These are phyloP conservation scores for Penicillium robsamsonii DNA, from an alignment of 495 filamentous ascomycete species.

Conservation along the genomic window DNA sequence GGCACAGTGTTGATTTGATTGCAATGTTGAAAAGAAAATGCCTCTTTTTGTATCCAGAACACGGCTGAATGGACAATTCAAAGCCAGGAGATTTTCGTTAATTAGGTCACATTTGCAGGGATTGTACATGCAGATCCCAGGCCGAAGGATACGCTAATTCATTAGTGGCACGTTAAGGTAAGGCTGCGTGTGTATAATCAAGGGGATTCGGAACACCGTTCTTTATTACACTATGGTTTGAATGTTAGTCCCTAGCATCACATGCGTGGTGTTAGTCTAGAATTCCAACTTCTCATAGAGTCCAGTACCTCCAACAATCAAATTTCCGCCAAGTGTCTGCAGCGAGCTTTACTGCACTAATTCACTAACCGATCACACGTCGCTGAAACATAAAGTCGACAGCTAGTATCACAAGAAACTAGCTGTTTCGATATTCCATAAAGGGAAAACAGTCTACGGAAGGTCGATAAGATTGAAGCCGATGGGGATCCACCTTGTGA, in stretches of 20 bases:
- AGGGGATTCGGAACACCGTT: background rate
- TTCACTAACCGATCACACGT: conserved; percentile 23
- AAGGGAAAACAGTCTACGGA: conserved; percentile 15
- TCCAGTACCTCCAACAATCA: conserved; percentile 3
- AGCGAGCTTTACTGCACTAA: conserved; percentile 29
- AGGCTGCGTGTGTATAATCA: background rate
- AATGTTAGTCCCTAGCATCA: conserved; percentile 2
- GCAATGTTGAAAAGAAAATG: background rate
- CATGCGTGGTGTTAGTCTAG: background rate
- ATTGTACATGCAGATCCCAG: background rate
- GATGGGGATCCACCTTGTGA: conserved; percentile 14
- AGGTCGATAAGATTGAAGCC: conserved; percentile 4
- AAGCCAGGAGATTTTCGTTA: background rate
- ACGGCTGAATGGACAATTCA: background rate
- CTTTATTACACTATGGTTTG: conserved; percentile 11
- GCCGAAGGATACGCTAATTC: background rate
- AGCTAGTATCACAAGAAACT: conserved; percentile 24
- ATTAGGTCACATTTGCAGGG: background rate
- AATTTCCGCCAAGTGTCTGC: conserved; percentile 14
- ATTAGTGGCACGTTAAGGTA: background rate
- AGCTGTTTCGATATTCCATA: conserved; percentile 4
- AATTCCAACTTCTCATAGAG: conserved; percentile 14
- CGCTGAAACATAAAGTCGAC: conserved; percentile 25
- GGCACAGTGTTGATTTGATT: background rate
- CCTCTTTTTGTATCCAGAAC: background rate